Conservation (phyloP, 768 basidiomycete genomes). For the Lactarius hengduanensis region DNA sequence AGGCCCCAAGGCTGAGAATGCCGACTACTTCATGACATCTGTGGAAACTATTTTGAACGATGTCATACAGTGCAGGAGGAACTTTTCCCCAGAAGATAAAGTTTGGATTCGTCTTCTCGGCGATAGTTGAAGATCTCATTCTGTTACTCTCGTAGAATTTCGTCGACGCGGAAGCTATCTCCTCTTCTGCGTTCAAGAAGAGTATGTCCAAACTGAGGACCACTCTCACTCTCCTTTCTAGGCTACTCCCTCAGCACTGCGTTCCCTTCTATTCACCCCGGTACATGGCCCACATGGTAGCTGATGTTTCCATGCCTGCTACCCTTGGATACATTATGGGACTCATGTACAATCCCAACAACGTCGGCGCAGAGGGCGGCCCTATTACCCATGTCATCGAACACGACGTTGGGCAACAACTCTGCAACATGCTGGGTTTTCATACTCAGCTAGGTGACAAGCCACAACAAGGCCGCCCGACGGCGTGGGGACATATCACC, state of each 20-base stretch:
- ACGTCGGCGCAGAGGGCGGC: conserved; percentile 43
- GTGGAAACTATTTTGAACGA: conserved; percentile 34
- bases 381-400: conserved; percentile 44
- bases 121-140: not conserved
- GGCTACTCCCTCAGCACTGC: conserved; percentile 35
- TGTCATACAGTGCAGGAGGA: conserved; percentile 31
- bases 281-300: conserved; percentile 43
- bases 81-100: conserved; percentile 37
- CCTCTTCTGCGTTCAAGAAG: conserved; percentile 30
- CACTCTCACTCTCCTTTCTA: conserved; percentile 25
- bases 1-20: conserved; percentile 42
- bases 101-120: conserved; percentile 24
- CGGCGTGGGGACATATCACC: conserved; percentile 45
- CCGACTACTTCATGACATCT: conserved; percentile 31
- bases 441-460: conserved; percentile 20
- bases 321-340: conserved; percentile 32
- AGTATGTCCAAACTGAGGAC: conserved; percentile 31
- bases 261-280: conserved; percentile 43
- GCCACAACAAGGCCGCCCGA: conserved; percentile 10
- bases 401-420: conserved; percentile 39
- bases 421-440: conserved; percentile 44
- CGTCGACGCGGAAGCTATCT: conserved; percentile 27
- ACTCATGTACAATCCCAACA: conserved; percentile 44
- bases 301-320: conserved; percentile 37
- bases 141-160: conserved; percentile 26